Conservation (phyloP, 1,139 yeast genomes). For the Pichia sp. region DNA sequence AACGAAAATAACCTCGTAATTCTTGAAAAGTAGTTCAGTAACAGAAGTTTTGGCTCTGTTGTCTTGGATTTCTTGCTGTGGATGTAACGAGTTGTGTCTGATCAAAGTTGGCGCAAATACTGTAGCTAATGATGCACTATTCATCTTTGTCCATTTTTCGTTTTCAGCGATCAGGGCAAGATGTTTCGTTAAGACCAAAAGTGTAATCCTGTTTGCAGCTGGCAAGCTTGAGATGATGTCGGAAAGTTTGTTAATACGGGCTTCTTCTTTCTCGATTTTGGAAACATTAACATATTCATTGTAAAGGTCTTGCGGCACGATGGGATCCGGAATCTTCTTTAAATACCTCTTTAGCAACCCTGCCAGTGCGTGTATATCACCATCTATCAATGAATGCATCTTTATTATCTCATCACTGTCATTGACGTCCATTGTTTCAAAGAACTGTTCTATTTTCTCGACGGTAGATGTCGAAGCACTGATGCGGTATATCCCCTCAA, state of each 20-base stretch:
- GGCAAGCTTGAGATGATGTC: slow-evolving; percentile 48
- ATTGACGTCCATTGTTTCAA: slow-evolving; percentile 33
- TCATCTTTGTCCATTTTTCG: slow-evolving; percentile 66
- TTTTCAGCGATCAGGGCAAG: slow-evolving; percentile 51
- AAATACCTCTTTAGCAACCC: slow-evolving; percentile 83
- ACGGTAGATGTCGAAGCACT: slow-evolving; percentile 85
- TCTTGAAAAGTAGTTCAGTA: slow-evolving; percentile 69
- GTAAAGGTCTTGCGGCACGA: slow-evolving; percentile 68
- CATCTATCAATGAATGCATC: slow-evolving; percentile 45
- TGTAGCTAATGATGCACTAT: slow-evolving; percentile 73
- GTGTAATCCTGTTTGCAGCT: slow-evolving; percentile 57
- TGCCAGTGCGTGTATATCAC: slow-evolving; percentile 84
- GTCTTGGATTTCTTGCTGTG: slow-evolving; percentile 81
- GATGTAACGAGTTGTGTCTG: slow-evolving; percentile 58
- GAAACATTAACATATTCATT: slow-evolving; percentile 57
- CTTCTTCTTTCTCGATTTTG: slow-evolving; percentile 30
- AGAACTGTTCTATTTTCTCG: slow-evolving; percentile 45
- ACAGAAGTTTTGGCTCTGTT: slow-evolving; percentile 79
- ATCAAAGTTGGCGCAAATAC: slow-evolving; percentile 95
- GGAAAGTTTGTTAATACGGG: slow-evolving; percentile 33
- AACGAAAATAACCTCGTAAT: slow-evolving; percentile 43
- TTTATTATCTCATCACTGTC: slow-evolving; percentile 38
- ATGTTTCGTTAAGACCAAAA: slow-evolving; percentile 59
- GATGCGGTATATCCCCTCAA: slow-evolving; percentile 87
- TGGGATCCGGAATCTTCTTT: slow-evolving; percentile 79